Evolutionary conservation across 352 stramenopile genomes (phyloP).

Genomic region (Globisporangium uncinulatum): DNA sequence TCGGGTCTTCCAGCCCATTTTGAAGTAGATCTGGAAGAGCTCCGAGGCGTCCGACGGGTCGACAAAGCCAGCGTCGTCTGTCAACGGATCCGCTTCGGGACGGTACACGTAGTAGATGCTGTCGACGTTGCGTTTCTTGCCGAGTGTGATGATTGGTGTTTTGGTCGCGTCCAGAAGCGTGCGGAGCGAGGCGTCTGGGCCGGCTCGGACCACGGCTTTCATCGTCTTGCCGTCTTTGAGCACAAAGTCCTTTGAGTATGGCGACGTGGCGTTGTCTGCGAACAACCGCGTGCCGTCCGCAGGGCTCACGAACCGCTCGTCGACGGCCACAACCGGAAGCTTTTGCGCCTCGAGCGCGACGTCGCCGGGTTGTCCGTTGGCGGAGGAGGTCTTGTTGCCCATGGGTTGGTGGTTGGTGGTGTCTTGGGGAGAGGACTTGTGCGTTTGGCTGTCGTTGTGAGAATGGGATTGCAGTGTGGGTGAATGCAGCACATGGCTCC

Average conservation of each 20-base stretch:
- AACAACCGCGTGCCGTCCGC: background rate
- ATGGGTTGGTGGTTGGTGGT: background rate
- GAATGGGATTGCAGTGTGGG: too few relatives aligned
- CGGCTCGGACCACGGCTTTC: background rate
- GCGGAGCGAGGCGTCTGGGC: background rate
- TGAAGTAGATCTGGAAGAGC: constrained; percentile 7
- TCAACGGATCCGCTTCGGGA: background rate
- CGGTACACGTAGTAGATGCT: constrained; percentile 2
- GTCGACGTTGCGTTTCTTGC: background rate
- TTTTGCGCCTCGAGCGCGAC: background rate
- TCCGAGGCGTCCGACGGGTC: background rate
- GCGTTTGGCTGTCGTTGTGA: too few relatives aligned
- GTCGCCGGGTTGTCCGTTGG: background rate
- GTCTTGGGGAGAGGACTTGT: too few relatives aligned
- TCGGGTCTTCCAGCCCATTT: background rate
- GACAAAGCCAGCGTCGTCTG: background rate
- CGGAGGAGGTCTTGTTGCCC: constrained; percentile 4
- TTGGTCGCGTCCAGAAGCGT: constrained; percentile 1
- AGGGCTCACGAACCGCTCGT: constrained; percentile 1
- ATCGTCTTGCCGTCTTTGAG: constrained; percentile 2
- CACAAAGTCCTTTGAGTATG: constrained; percentile 1
- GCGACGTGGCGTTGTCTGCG: background rate
- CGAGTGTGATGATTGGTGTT: background rate
- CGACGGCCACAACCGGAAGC: background rate
- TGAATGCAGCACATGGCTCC: too few relatives aligned